Base-by-base conservation (phyloP, 768 basidiomycete genomes). In the Lactarius deliciosus region DNA sequence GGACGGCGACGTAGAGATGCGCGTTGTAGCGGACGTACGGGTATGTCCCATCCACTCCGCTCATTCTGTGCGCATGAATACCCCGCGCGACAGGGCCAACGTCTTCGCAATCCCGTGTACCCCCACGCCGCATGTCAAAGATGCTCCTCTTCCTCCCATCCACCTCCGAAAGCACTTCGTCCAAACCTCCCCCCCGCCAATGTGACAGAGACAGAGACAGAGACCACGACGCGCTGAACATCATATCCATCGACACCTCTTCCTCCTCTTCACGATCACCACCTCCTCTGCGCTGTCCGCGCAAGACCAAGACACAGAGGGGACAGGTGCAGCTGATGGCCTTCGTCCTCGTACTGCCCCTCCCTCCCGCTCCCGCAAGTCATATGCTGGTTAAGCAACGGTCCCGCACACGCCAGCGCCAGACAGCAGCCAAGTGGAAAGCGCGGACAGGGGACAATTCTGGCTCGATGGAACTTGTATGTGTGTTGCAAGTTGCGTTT, bases 401-500 rank as follows among this genome's bases (percentile, higher is more conserved):
- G 9, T 25, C 1, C 41, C 40, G 25, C 25, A 60, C 9, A 10
- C 10, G 47, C 47, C 2, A 55, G 34, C 32, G 4, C 22, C 34
- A 15, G 2, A 5, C 22, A 3, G 5, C 11, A 8, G 22, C 30
- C 5, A 63, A 3, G 13, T 0, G 9, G 1, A 36, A 59, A 6
- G 3, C 11, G 2, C 50, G 30, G 40, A n/a, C 20, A 3, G 56
- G 47, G 40, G 58, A 60, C 32, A 64, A 68, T 16, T 20, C 38
- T 9, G 50, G 66, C 10, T 9, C 62, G 25, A 22, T 2, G 0
- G 45, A n/a, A 1, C 66, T 61, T 47, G 54, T 55, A 4, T 18
- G 38, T 3, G 62, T 43, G 5, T 45, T 64, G 20, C 57, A 57
- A 16, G 38, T 28, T 20, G 66, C 66, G 9, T 68, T 69, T 25